These are phyloP conservation scores for Saturnispora sanitii DNA, from an alignment of 805 yeast genomes.

Conservation along the genomic window DNA sequence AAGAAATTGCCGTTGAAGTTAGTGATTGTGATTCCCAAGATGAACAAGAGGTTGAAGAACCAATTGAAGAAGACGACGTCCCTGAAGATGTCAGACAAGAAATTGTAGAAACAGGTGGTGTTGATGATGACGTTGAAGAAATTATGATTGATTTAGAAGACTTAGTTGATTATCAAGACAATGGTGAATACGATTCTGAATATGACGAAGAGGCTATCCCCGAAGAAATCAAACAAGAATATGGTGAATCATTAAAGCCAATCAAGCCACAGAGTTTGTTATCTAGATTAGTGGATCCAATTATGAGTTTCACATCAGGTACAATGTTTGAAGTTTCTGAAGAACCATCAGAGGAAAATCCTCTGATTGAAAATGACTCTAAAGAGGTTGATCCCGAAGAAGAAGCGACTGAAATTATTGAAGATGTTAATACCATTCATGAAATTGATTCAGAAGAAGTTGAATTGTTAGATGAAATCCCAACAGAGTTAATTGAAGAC, in stretches of 20 bases:
- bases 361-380: too few relatives aligned
- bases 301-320: constrained; percentile 6
- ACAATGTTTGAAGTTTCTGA: constrained; percentile 5
- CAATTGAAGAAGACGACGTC: constrained; percentile 7
- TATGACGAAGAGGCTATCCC: constrained; percentile 7
- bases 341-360: too few relatives aligned
- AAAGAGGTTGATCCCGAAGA: background rate
- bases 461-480: background rate
- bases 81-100: constrained; percentile 4
- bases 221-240: background rate
- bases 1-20: background rate
- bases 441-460: background rate
- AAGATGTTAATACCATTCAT: background rate
- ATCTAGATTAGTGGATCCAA: too few relatives aligned
- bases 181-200: background rate
- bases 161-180: background rate
- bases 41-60: background rate
- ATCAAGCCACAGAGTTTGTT: background rate
- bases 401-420: background rate
- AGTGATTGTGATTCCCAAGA: constrained; percentile 3
- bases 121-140: constrained; percentile 4
- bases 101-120: constrained; percentile 3
- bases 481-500: background rate
- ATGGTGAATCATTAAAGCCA: background rate
- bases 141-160: background rate